phyloP scores from a whole-genome alignment of 129 eudicot species.

The Flaveria bidentis region DNA sequence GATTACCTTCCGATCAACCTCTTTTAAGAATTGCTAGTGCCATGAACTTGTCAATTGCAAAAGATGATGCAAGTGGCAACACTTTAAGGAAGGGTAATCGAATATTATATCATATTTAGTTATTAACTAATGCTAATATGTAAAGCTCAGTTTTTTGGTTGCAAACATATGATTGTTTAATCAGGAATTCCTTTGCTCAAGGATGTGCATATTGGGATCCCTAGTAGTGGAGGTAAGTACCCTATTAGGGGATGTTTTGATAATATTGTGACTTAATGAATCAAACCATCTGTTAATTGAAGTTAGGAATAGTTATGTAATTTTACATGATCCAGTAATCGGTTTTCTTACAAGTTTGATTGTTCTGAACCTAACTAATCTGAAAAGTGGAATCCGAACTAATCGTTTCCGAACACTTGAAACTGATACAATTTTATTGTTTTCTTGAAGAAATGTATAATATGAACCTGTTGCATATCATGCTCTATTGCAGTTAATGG shows the following conservation, averaged over 20 bases:
- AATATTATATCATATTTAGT: slow-evolving; percentile 13
- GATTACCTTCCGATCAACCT: slow-evolving; percentile 92
- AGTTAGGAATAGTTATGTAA: neutral
- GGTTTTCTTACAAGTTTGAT: neutral
- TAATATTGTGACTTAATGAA: neutral
- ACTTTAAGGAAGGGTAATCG: slow-evolving; percentile 53
- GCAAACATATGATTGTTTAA: slow-evolving; percentile 22
- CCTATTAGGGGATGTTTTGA: neutral
- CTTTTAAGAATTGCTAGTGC: slow-evolving; percentile 84
- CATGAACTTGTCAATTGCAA: slow-evolving; percentile 44
- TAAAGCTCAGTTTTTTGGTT: slow-evolving; percentile 7
- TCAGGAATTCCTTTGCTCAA: slow-evolving; percentile 76
- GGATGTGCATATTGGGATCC: slow-evolving; percentile 88
- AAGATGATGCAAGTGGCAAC: slow-evolving; percentile 48
- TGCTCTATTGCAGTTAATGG: slow-evolving; percentile 66
- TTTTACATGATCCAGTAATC: slow-evolving; percentile 1
- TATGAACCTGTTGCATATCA: slow-evolving; percentile 20
- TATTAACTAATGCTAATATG: slow-evolving; percentile 7
- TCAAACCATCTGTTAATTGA: neutral
- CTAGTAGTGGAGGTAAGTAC: slow-evolving; percentile 81
- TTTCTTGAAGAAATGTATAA: neutral
- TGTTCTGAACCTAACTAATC: neutral
- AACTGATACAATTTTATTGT: neutral
- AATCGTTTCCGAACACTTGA: neutral
- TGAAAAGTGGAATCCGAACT: neutral